A percentile compares a stretch with the other conserved stretches of the same genome.
These are phyloP conservation scores for Colletotrichum spaethianum DNA, from an alignment of 2,329 filamentous ascomycete genomes.

Conservation along the genomic window DNA sequence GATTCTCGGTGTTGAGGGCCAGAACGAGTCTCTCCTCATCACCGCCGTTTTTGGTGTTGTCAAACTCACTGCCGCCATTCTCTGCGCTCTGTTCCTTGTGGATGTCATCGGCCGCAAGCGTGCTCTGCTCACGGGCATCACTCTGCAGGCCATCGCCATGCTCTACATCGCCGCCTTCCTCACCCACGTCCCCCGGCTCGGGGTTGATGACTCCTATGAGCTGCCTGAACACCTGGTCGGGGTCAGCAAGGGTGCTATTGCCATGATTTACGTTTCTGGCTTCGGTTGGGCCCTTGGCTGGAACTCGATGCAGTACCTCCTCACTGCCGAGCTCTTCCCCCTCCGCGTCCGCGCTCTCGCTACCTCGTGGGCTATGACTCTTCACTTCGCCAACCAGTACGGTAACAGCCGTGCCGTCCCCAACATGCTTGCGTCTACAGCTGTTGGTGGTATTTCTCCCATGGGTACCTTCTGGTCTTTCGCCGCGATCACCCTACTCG, in stretches of 20 bases:
- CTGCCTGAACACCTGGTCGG: constrained; percentile 64
- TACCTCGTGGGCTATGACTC: constrained; percentile 81
- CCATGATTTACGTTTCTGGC: constrained; percentile 80
- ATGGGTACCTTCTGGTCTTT: constrained; percentile 87
- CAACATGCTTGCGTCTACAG: constrained; percentile 74
- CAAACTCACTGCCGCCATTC: constrained; percentile 76
- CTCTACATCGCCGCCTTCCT: constrained; percentile 74
- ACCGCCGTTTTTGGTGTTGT: constrained; percentile 84
- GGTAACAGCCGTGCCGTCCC: constrained; percentile 83
- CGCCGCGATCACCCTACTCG: constrained; percentile 75
- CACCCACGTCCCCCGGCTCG: constrained; percentile 72
- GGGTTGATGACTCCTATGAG: constrained; percentile 62
- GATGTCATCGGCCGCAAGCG: constrained; percentile 84
- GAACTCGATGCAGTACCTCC: constrained; percentile 84
- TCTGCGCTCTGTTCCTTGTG: constrained; percentile 84
- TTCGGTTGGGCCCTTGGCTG: constrained; percentile 80
- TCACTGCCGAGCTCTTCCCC: constrained; percentile 84
- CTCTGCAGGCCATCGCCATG: constrained; percentile 72
- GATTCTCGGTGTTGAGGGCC: constrained; percentile 78
- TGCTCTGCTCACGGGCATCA: constrained; percentile 72
- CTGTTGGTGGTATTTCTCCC: constrained; percentile 64
- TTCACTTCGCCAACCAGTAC: constrained; percentile 86
- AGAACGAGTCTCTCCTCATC: constrained; percentile 78
- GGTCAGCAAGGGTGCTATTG: constrained; percentile 77
- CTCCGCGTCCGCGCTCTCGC: constrained; percentile 80